Evolutionary conservation across 331 rosid species (phyloP).

Genomic region (Pyrus hybrid): DNA sequence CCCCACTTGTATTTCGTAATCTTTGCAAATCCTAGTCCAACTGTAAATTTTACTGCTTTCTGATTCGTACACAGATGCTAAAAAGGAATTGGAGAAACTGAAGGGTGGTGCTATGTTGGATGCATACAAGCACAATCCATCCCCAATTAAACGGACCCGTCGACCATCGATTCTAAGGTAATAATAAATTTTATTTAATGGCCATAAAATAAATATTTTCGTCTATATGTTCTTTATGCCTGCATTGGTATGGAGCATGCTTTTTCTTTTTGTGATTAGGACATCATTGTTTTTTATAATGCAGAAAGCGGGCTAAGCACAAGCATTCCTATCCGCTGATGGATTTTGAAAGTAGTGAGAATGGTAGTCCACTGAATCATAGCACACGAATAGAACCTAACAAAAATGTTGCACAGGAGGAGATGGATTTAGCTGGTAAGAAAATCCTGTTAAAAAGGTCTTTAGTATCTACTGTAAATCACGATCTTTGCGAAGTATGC

Average conservation of each 20-base stretch:
- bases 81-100: constrained; percentile 60
- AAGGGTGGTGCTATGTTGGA: constrained; percentile 35
- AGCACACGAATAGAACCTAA: constrained; percentile 15
- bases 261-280: constrained; percentile 11
- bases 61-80: constrained; percentile 55
- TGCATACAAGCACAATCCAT: constrained; percentile 25
- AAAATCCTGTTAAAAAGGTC: background rate
- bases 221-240: background rate
- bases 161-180: constrained; percentile 66
- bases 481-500: background rate
- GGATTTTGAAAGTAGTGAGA: constrained; percentile 14
- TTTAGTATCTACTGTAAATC: background rate
- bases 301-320: constrained; percentile 51
- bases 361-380: constrained; percentile 25
- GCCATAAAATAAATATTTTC: background rate
- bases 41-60: constrained; percentile 2
- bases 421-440: constrained; percentile 46
- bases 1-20: background rate
- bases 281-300: constrained; percentile 3
- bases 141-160: constrained; percentile 40
- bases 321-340: constrained; percentile 44
- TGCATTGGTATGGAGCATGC: background rate
- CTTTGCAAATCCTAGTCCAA: background rate
- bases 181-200: background rate
- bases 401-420: constrained; percentile 14